A percentile compares a stretch with the other conserved stretches of the same genome.
Evolutionary conservation across 306 rosid species (phyloP).

Genomic region (Castanopsis chinensis): DNA sequence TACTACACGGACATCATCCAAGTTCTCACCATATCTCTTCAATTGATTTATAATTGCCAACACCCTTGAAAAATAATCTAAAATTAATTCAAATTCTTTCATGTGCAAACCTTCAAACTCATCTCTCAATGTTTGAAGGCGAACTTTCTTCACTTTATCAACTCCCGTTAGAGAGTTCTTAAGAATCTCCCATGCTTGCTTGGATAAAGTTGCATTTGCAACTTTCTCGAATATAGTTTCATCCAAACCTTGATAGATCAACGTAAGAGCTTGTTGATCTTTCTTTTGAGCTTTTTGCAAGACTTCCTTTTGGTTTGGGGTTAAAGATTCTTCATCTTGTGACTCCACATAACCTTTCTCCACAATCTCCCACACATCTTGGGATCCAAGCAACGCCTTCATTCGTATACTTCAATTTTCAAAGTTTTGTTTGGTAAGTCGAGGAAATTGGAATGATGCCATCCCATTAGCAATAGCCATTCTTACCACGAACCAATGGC

Average conservation of each 20-base stretch:
- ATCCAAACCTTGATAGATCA: no score
- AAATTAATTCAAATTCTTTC: background rate
- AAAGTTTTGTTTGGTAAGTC: background rate
- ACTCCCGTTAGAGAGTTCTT: no score
- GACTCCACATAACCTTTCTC: background rate
- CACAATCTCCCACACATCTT: constrained; percentile 1
- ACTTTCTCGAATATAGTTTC: no score
- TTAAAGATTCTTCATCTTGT: no score
- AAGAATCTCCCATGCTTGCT: background rate
- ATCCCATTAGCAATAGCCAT: no score
- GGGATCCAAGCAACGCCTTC: background rate
- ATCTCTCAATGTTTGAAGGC: background rate
- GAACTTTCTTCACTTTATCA: background rate
- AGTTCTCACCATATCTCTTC: background rate
- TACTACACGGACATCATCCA: background rate
- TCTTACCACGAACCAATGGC: no score
- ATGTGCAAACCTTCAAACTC: constrained; percentile 1
- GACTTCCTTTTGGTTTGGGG: no score
- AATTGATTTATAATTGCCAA: background rate
- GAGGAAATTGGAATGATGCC: no score
- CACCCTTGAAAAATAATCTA: background rate
- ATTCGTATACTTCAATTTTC: background rate
- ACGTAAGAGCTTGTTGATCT: no score
- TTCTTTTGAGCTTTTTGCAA: no score
- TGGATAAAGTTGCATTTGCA: no score